Percentiles rank a stretch among this genome's conserved stretches.
Conservation (phyloP, 192 early-diverging fungal species). For the Entomortierella lignicola region DNA sequence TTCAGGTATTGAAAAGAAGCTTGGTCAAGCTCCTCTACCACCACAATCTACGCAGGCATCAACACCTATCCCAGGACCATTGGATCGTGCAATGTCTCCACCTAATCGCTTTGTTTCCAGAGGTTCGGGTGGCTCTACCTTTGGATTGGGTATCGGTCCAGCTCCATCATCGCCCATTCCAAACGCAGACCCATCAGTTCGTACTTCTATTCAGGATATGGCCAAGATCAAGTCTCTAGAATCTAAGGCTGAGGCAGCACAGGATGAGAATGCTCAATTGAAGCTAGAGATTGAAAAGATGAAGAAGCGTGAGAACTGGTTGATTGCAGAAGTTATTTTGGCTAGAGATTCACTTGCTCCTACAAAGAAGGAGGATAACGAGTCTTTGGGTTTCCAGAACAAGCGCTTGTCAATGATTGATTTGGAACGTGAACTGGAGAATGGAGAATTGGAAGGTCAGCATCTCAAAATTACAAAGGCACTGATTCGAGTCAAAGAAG, state of each 20-base stretch:
- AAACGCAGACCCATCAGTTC: neutral
- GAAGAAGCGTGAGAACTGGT: slow-evolving; percentile 44
- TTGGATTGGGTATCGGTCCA: slow-evolving; percentile 19
- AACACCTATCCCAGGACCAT: slow-evolving; percentile 45
- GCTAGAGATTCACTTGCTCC: slow-evolving; percentile 1
- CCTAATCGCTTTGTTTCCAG: neutral
- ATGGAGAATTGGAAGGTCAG: slow-evolving; percentile 43
- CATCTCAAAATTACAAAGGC: slow-evolving; percentile 60
- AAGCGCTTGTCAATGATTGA: slow-evolving; percentile 18
- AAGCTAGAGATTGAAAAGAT: slow-evolving; percentile 19
- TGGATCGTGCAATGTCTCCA: slow-evolving; percentile 35
- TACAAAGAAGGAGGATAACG: neutral
- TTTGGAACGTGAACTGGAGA: slow-evolving; percentile 37
- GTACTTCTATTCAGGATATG: slow-evolving; percentile 2
- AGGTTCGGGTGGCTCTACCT: slow-evolving; percentile 18
- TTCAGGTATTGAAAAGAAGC: slow-evolving; percentile 2
- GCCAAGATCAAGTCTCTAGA: slow-evolving; percentile 29
- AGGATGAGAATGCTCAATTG: slow-evolving; percentile 23
- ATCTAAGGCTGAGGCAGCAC: slow-evolving; percentile 8
- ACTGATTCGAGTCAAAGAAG: slow-evolving; percentile 58
- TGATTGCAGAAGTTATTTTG: slow-evolving; percentile 37
- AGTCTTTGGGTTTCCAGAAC: slow-evolving; percentile 6
- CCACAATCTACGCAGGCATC: slow-evolving; percentile 16
- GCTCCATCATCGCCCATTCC: slow-evolving; percentile 5
- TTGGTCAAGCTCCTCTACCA: slow-evolving; percentile 5